Percentiles rank a stretch among this genome's conserved stretches.
Conservation (phyloP, 805 yeast species). For the Cyberlindnera suaveolens region DNA sequence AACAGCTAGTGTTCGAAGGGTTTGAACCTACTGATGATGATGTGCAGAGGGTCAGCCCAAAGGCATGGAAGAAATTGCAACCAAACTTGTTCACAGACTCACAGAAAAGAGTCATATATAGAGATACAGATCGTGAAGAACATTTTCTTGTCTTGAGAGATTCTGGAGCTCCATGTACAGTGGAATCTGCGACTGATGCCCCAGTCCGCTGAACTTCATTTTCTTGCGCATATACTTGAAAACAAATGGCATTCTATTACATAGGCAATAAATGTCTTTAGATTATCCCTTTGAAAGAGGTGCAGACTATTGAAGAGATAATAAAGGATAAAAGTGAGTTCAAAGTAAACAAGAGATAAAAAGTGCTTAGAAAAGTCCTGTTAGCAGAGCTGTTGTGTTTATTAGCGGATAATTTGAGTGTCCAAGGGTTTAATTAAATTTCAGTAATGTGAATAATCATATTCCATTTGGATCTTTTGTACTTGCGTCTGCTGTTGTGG, state of each 20-base stretch:
- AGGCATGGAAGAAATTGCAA: slow-evolving; percentile 13
- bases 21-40: slow-evolving; percentile 7
- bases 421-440: too few relatives aligned
- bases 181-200: slow-evolving; percentile 7
- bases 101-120: slow-evolving; percentile 8
- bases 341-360: not conserved
- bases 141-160: slow-evolving; percentile 4
- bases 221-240: not conserved
- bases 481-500: slow-evolving; percentile 1
- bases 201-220: slow-evolving; percentile 5
- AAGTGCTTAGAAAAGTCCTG: not conserved
- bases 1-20: slow-evolving; percentile 31
- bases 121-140: not conserved
- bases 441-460: too few relatives aligned
- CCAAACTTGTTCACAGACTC: slow-evolving; percentile 6
- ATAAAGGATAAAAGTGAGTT: not conserved
- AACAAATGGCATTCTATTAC: not conserved
- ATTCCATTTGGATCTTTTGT: not conserved
- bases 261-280: too few relatives aligned
- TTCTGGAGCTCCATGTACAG: slow-evolving; percentile 2
- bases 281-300: too few relatives aligned
- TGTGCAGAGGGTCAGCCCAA: slow-evolving; percentile 5
- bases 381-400: not conserved
- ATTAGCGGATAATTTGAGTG: not conserved
- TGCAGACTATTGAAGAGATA: not conserved